Percentiles rank a stretch among this genome's conserved stretches.
phyloP scores from a whole-genome alignment of 345 rosid genomes.

The Aethionema arabicum region DNA sequence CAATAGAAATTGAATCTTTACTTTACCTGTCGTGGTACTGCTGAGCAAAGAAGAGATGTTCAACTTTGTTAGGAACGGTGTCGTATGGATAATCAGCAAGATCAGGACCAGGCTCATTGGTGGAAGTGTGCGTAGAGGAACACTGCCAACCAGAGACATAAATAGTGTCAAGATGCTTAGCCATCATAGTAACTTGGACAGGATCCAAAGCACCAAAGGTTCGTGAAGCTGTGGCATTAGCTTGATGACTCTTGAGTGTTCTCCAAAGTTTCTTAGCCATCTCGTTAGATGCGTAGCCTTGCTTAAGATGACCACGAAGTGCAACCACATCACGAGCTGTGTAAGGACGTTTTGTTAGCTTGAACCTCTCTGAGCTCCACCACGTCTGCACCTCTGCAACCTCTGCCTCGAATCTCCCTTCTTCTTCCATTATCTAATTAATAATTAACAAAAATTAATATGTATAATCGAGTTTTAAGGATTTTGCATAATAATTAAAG shows the following conservation, averaged over 20 bases:
- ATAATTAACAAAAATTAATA: no score
- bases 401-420: constrained; percentile 84
- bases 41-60: constrained; percentile 89
- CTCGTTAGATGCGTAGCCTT: constrained; percentile 82
- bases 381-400: constrained; percentile 93
- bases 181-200: constrained; percentile 97
- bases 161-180: constrained; percentile 79
- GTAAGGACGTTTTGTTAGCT: constrained; percentile 77
- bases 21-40: constrained; percentile 75
- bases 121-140: constrained; percentile 89
- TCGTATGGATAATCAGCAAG: constrained; percentile 97
- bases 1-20: background rate
- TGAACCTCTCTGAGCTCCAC: constrained; percentile 99
- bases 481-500: no score
- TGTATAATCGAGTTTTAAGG: no score
- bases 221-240: constrained; percentile 85
- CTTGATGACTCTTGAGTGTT: constrained; percentile 86
- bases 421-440: constrained; percentile 94
- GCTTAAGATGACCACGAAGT: constrained; percentile 75
- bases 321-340: constrained; percentile 86
- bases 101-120: constrained; percentile 96
- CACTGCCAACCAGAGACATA: constrained; percentile 99
- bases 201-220: constrained; percentile 96
- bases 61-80: constrained; percentile 94
- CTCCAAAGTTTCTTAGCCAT: constrained; percentile 88